Conservation (phyloP, 75 land plant genomes). For the Ceratopteris richardii region DNA sequence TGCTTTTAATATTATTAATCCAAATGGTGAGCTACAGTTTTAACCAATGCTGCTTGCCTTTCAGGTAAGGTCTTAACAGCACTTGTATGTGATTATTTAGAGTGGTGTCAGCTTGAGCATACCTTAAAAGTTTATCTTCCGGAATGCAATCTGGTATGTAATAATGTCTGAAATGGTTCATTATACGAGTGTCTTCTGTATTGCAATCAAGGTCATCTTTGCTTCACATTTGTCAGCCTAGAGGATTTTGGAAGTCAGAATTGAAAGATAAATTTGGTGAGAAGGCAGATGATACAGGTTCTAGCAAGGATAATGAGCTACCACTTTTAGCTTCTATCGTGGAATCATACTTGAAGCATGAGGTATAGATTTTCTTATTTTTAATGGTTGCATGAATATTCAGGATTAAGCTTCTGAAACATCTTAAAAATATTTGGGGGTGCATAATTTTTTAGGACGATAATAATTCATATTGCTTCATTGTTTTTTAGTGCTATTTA, state of each 20-base stretch:
- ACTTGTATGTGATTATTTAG: slow-evolving; percentile 88
- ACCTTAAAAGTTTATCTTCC: slow-evolving; percentile 92
- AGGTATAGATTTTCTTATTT: slow-evolving; percentile 57
- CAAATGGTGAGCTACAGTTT: too few relatives aligned
- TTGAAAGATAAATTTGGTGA: slow-evolving; percentile 65
- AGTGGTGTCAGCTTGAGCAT: slow-evolving; percentile 89
- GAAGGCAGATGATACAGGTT: slow-evolving; percentile 31
- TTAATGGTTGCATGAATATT: too few relatives aligned
- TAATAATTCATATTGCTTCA: too few relatives aligned
- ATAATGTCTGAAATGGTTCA: too few relatives aligned
- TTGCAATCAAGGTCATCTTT: background rate
- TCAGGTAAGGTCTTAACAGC: slow-evolving; percentile 92
- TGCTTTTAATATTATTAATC: too few relatives aligned
- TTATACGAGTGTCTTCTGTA: too few relatives aligned
- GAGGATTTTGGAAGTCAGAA: slow-evolving; percentile 83
- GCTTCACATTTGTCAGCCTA: slow-evolving; percentile 40
- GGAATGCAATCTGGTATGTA: slow-evolving; percentile 94
- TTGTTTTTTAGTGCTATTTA: too few relatives aligned
- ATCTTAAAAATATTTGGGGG: too few relatives aligned
- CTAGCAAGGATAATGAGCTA: slow-evolving; percentile 52
- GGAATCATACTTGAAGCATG: slow-evolving; percentile 77
- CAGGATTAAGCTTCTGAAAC: too few relatives aligned
- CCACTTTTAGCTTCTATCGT: slow-evolving; percentile 83
- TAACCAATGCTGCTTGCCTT: background rate
- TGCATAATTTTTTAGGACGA: too few relatives aligned